A percentile compares a stretch with the other conserved stretches of the same genome.
phyloP scores from a whole-genome alignment of 257 asterid genomes.

The Nicotiana attenuata region DNA sequence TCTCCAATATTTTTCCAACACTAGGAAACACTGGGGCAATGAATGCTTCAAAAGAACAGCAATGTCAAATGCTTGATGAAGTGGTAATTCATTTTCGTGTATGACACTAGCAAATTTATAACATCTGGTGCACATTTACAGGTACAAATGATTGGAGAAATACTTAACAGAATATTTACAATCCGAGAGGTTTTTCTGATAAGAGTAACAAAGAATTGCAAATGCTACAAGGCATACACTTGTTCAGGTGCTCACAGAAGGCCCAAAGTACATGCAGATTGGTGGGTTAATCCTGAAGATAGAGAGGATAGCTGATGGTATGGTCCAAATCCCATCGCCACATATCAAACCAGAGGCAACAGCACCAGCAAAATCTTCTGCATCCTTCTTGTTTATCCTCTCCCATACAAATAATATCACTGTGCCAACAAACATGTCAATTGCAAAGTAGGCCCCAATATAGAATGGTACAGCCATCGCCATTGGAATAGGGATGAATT shows the following conservation, averaged over 20 bases:
- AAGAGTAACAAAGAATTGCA: background rate
- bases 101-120: background rate
- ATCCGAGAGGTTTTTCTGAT: background rate
- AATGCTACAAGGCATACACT: background rate
- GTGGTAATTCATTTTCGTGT: background rate
- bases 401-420: constrained; percentile 83
- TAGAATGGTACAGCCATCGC: constrained; percentile 96
- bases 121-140: background rate
- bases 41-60: background rate
- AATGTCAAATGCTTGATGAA: background rate
- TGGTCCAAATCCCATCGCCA: constrained; percentile 94
- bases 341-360: constrained; percentile 95
- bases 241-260: constrained; percentile 52
- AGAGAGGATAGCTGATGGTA: constrained; percentile 89
- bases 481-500: constrained; percentile 87
- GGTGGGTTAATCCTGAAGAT: constrained; percentile 90
- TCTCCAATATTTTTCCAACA: background rate
- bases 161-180: constrained; percentile 24
- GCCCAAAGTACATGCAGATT: constrained; percentile 87
- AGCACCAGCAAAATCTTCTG: constrained; percentile 82
- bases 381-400: constrained; percentile 54
- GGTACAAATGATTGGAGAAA: background rate
- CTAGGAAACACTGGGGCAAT: background rate
- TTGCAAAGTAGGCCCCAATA: constrained; percentile 91
- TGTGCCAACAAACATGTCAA: constrained; percentile 93